Evolutionary conservation across 441 rosid genomes (phyloP), one percentile per base, ranked within the genome.

Genomic region (Macaranga tanarius): DNA sequence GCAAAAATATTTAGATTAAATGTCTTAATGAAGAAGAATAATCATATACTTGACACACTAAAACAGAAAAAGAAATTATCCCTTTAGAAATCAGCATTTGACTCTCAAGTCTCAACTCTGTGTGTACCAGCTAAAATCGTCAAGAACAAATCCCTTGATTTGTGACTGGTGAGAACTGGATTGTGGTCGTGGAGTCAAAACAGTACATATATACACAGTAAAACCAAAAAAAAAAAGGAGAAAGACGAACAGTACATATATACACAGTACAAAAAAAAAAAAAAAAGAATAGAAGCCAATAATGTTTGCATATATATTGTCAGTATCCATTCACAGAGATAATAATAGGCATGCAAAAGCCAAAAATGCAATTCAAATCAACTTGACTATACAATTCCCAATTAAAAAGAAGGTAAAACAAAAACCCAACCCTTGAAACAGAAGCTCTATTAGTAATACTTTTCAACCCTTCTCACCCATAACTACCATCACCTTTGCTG

Each of bases 331-430:
- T 28, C 42, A 72, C 42, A 54, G 54, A 54, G 20, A 26, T 44
- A 58, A 58, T 11, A 42, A 17, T 38, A 19, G 5, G 44, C 1
- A 31, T 52, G 26, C 52, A 28, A 22, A 45, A 23, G 38, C 22
- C 45, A 38, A 60, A 52, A 51, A 7, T 20, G 44, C 50, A 50
- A 62, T 55, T 71, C 52, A 22, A 63, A 68, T 52, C 15, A 45
- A 55, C 69, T 56, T 44, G 44, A 42, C 4, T 48, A 52, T 25
- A 10, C 62, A 66, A 55, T 77, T 77, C 67, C 76, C 74, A 23
- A 73, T 72, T 64, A 65, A 20, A 48, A 50, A 60, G 1, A 6
- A 42, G 55, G 6, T 10, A 70, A 51, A 25, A 16, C 8, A 51
- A 75, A 48, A 16, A 13, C 16, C 2, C 19, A 13, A 59, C 26